These are phyloP conservation scores for Myriosclerotinia curreyana DNA, from an alignment of 2,329 filamentous ascomycete species.

Conservation along the genomic window DNA sequence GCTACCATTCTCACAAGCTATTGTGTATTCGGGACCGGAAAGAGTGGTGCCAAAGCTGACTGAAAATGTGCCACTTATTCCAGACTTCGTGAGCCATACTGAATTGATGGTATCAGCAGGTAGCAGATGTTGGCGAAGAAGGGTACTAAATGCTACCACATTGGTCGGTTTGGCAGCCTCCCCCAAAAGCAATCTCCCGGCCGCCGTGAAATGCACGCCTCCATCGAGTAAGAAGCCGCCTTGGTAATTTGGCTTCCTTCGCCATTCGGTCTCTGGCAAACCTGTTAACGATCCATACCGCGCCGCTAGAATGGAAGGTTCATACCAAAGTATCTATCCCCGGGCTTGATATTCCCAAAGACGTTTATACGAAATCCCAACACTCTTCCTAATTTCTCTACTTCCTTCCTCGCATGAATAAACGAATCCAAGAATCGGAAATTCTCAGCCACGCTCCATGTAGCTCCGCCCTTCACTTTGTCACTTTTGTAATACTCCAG, in stretches of 20 bases:
- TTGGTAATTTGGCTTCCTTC: conserved; percentile 66
- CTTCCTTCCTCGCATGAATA: conserved; percentile 48
- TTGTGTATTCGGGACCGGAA: conserved; percentile 34
- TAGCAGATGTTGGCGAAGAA: conserved; percentile 35
- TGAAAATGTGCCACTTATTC: conserved; percentile 37
- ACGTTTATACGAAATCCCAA: conserved; percentile 52
- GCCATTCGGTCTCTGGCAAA: conserved; percentile 52
- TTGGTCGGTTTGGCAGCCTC: conserved; percentile 32
- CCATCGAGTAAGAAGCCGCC: conserved; percentile 75
- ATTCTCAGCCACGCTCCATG: conserved; percentile 68
- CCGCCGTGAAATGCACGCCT: conserved; percentile 70
- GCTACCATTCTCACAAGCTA: conserved; percentile 39
- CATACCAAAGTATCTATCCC: conserved; percentile 46
- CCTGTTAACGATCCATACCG: not conserved
- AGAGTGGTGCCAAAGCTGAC: conserved; percentile 38
- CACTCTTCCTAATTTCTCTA: conserved; percentile 52
- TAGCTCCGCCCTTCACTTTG: conserved; percentile 41
- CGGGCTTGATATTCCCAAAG: conserved; percentile 44
- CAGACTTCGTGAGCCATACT: conserved; percentile 37
- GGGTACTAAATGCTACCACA: conserved; percentile 34
- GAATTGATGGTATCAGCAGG: conserved; percentile 39
- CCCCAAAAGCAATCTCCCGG: conserved; percentile 56
- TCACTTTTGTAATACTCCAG: conserved; percentile 46
- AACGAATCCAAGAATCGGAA: conserved; percentile 62
- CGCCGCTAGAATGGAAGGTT: not conserved